Conservation (phyloP, 2,329 filamentous ascomycete genomes). For the Fusarium oxysporum region DNA sequence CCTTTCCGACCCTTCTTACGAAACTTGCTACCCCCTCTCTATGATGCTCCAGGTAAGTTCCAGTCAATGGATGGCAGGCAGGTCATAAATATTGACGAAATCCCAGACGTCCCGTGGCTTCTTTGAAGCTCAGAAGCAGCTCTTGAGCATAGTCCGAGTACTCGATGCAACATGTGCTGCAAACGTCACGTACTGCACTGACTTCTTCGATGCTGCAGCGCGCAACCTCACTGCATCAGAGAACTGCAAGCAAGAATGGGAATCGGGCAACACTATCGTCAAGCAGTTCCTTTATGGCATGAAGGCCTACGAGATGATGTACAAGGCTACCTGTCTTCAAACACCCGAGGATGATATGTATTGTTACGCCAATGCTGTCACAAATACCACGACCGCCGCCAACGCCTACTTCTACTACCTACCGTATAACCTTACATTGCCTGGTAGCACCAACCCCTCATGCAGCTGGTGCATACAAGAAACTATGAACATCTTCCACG, state of each 20-base stretch:
- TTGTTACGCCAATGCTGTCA: slow-evolving; percentile 86
- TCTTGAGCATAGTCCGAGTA: slow-evolving; percentile 77
- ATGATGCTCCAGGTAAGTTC: slow-evolving; percentile 79
- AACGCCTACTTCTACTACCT: slow-evolving; percentile 89
- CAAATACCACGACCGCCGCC: slow-evolving; percentile 75
- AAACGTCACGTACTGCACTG: slow-evolving; percentile 72
- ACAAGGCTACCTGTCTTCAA: slow-evolving; percentile 82
- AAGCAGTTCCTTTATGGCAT: slow-evolving; percentile 81
- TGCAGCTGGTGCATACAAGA: slow-evolving; percentile 82
- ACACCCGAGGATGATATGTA: slow-evolving; percentile 75
- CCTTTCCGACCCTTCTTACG: slow-evolving; percentile 73
- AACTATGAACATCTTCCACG: slow-evolving; percentile 84
- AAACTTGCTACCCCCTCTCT: slow-evolving; percentile 83
- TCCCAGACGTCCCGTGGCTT: slow-evolving; percentile 82
- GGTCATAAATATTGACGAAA: slow-evolving; percentile 12
- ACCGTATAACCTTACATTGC: slow-evolving; percentile 79
- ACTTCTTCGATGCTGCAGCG: slow-evolving; percentile 74
- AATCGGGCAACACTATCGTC: slow-evolving; percentile 75
- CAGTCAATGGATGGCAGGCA: background rate
- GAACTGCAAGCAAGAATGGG: slow-evolving; percentile 80
- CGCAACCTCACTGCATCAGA: slow-evolving; percentile 68
- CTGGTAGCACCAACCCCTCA: slow-evolving; percentile 73
- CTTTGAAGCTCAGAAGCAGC: slow-evolving; percentile 80
- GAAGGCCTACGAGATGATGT: slow-evolving; percentile 80
- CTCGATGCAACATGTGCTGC: slow-evolving; percentile 83